Evolutionary conservation across 1,139 yeast species (phyloP), one percentile per base, ranked within the genome.

Genomic region (Eremothecium cymbalariae): DNA sequence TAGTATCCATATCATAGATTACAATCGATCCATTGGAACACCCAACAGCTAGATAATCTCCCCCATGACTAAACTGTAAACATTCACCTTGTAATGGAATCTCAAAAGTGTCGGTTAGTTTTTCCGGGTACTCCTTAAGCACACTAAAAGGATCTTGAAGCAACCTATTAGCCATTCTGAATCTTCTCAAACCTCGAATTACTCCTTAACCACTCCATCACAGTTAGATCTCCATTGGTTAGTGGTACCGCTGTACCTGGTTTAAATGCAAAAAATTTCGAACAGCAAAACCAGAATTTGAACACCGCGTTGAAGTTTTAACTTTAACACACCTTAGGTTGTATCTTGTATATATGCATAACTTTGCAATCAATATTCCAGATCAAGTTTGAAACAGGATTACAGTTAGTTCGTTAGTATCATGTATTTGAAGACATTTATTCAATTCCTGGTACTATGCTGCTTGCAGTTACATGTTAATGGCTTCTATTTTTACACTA

Each of bases 41-140:
- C 0, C 98, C 98, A 2, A 84, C 73, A 1, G 97, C 97, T 2
- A 88, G 62, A 52, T 88, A 88, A 54, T 85, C 95, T 3, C 97
- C 97, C 35, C 74, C 73, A 9, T 70, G 63, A 48, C 76, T 83
- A 63, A 79, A 84, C 50, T 73, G 74, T 31, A 88, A 68, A 36
- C 77, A 74, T 6, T 85, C 82, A 1, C 94, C 73, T 47, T 80
- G 88, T 85, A 57, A 70, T 67, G 42, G 73, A 55, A 32, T 53
- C 28, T 49, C 53, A n/a, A 85, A 62, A 0, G 88, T 75, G 41
- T 74, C 74, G 2, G 82, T 71, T 17, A 85, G 68, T 1, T 81
- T 70, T 46, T 88, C 95, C 0, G 98, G 98, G 50, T 75, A 88
- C 54, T 88, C 98, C 52, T 85, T 88, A 9, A 94, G 80, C 24